phyloP scores from a whole-genome alignment of 352 stramenopile genomes.

The Thalassiosira delicatula region DNA sequence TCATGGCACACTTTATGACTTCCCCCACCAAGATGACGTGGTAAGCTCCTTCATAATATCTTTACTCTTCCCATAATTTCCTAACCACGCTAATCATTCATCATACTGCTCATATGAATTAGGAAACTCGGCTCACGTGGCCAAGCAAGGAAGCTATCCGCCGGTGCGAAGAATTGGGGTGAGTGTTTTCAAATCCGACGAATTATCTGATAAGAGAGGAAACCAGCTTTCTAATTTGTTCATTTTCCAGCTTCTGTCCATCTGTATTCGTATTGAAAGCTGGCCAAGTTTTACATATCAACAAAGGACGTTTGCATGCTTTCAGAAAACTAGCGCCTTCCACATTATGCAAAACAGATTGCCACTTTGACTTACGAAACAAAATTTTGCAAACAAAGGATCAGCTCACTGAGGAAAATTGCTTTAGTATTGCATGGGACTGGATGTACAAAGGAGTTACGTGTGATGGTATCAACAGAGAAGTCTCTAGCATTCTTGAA shows the following conservation, averaged over 20 bases:
- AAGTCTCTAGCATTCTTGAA: conserved; percentile 74
- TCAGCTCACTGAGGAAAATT: conserved; percentile 58
- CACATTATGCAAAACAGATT: conserved; percentile 64
- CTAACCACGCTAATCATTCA: no score
- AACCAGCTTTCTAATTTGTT: no score
- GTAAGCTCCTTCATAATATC: conserved; percentile 36
- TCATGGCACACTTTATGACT: conserved; percentile 69
- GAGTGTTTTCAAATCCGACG: no score
- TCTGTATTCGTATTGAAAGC: no score
- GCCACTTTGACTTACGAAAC: conserved; percentile 64
- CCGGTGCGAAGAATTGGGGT: no score
- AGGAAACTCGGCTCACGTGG: no score
- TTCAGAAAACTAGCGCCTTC: conserved; percentile 76
- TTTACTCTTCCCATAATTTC: conserved; percentile 9
- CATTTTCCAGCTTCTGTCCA: no score
- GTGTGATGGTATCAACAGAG: conserved; percentile 77
- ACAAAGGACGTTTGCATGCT: no score
- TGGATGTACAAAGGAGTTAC: conserved; percentile 83
- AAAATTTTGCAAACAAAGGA: conserved; percentile 40
- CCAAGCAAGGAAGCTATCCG: no score
- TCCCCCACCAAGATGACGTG: conserved; percentile 76
- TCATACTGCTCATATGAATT: no score
- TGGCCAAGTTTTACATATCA: no score
- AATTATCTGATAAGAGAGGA: no score
- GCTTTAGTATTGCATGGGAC: conserved; percentile 84